A percentile compares a stretch with the other conserved stretches of the same genome.
These are phyloP conservation scores for Picea glauca DNA, from an alignment of 75 land plant genomes.

Conservation along the genomic window DNA sequence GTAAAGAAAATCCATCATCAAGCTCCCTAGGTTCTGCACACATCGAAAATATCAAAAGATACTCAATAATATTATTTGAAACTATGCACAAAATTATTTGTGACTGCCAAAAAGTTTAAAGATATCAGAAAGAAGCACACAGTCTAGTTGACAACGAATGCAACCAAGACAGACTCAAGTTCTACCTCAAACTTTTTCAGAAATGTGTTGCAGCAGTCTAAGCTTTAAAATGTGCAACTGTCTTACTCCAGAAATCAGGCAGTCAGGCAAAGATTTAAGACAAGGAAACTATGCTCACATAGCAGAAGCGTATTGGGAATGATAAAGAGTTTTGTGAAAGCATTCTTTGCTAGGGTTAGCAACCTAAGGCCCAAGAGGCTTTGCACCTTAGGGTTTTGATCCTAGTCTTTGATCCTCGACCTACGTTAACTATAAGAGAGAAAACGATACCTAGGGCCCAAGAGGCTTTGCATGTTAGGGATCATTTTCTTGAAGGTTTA, in stretches of 20 bases:
- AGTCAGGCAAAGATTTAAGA: background rate
- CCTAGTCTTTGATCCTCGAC: too few species aligned
- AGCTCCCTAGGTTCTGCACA: conserved; percentile 81
- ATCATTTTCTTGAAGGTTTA: too few species aligned
- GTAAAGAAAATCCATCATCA: conserved; percentile 95
- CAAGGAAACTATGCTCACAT: background rate
- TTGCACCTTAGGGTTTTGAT: too few species aligned
- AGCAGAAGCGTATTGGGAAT: background rate
- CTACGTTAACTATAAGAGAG: too few species aligned
- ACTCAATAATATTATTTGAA: background rate
- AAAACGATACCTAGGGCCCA: too few species aligned
- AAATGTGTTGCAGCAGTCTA: background rate
- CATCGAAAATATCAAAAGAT: conserved; percentile 2
- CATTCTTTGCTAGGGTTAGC: too few species aligned
- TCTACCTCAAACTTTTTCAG: background rate
- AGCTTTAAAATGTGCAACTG: background rate
- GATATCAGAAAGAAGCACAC: background rate
- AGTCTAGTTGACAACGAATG: background rate
- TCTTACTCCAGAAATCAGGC: background rate
- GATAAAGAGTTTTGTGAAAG: too few species aligned
- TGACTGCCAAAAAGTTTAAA: background rate
- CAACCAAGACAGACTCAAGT: background rate
- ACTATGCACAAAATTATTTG: background rate
- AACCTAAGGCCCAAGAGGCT: too few species aligned
- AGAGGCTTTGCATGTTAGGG: too few species aligned